These are phyloP conservation scores for Epichloe baconii DNA, from an alignment of 2,329 filamentous ascomycete genomes.

Conservation along the genomic window DNA sequence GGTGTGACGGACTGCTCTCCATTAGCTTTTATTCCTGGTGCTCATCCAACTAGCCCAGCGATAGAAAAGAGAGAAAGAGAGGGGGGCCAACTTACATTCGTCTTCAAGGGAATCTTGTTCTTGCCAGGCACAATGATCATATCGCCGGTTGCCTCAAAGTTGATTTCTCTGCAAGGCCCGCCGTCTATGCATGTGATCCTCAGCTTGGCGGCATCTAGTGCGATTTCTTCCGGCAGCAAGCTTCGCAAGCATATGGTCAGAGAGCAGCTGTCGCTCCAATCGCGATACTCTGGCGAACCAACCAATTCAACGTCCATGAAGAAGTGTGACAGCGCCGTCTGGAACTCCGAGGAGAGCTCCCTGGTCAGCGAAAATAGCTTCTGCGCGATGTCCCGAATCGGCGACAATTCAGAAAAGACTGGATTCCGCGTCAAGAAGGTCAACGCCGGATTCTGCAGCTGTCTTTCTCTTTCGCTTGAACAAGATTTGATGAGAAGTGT, in stretches of 20 bases:
- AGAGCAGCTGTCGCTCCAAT: conserved; percentile 62
- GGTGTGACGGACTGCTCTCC: conserved; percentile 44
- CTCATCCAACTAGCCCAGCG: no score
- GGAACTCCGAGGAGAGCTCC: conserved; percentile 43
- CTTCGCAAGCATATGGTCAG: conserved; percentile 57
- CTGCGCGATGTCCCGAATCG: conserved; percentile 34
- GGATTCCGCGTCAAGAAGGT: conserved; percentile 7
- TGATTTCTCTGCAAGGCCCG: conserved; percentile 47
- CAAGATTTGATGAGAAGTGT: conserved; percentile 60
- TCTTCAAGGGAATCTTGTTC: conserved; percentile 25
- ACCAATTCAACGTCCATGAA: conserved; percentile 59
- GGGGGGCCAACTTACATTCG: conserved; percentile 18
- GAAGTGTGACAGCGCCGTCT: conserved; percentile 57
- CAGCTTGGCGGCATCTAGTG: conserved; percentile 51
- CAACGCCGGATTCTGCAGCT: conserved; percentile 22
- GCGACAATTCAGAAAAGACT: conserved; percentile 17
- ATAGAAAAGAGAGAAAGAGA: no score
- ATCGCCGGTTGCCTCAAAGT: conserved; percentile 17
- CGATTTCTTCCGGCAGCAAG: conserved; percentile 57
- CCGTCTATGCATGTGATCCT: conserved; percentile 43
- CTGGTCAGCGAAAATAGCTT: conserved; percentile 34
- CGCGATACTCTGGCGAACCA: conserved; percentile 54
- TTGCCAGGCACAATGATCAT: conserved; percentile 33
- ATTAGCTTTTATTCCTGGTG: conserved; percentile 13
- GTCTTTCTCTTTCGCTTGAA: conserved; percentile 35